These are phyloP conservation scores for Alternaria incomplexa DNA, from an alignment of 2,329 filamentous ascomycete species.

Conservation along the genomic window DNA sequence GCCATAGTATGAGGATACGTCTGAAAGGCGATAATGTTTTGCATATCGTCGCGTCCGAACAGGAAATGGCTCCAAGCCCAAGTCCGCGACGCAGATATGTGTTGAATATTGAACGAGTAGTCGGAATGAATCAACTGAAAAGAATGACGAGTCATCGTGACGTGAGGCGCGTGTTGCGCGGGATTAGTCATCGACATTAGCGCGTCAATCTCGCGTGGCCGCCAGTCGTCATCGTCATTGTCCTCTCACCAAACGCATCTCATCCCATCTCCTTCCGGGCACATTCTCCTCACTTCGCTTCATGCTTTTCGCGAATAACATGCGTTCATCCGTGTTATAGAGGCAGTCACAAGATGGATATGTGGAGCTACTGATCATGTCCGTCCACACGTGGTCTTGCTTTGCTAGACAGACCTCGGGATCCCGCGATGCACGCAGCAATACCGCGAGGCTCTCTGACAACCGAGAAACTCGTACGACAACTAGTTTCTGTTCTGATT, in stretches of 20 bases:
- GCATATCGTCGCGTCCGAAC: background rate
- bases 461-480: background rate
- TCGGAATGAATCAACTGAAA: background rate
- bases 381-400: background rate
- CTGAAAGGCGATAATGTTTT: background rate
- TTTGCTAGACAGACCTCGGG: background rate
- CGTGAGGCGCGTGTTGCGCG: background rate
- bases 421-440: background rate
- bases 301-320: background rate
- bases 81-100: background rate
- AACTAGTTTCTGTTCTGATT: background rate
- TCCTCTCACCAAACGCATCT: background rate
- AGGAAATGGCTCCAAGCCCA: background rate
- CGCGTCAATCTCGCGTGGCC: constrained; percentile 1
- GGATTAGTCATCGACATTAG: background rate
- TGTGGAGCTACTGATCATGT: background rate
- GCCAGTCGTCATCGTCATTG: background rate
- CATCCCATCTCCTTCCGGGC: background rate
- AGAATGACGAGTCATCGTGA: background rate
- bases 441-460: background rate
- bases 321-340: background rate
- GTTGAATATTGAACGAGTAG: background rate
- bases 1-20: background rate
- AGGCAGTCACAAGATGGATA: background rate
- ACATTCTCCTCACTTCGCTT: background rate